These are phyloP conservation scores for Perilla frutescens DNA, from an alignment of 257 asterid genomes.

Conservation along the genomic window DNA sequence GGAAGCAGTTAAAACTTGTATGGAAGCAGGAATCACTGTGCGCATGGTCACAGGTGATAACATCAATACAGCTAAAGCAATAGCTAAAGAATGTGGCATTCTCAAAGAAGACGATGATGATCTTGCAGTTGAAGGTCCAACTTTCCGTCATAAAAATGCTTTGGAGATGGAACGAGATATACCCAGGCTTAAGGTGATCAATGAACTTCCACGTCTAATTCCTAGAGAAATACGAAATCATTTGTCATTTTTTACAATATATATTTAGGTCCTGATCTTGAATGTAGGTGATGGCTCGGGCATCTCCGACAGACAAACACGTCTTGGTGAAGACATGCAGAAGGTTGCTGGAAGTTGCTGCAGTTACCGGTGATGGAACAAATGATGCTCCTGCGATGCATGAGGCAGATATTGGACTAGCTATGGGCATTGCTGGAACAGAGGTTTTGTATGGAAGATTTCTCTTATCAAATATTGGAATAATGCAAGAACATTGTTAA, in stretches of 20 bases:
- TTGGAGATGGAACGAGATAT: slow-evolving; percentile 68
- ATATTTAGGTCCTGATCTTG: slow-evolving; percentile 11
- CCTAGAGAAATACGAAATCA: not conserved
- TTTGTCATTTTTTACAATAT: too few species aligned
- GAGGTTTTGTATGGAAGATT: slow-evolving; percentile 54
- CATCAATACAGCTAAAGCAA: slow-evolving; percentile 87
- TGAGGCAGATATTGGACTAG: slow-evolving; percentile 90
- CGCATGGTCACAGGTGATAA: slow-evolving; percentile 98
- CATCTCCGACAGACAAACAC: slow-evolving; percentile 94
- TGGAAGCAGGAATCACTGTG: slow-evolving; percentile 82
- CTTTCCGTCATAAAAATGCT: slow-evolving; percentile 62
- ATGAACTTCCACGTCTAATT: not conserved
- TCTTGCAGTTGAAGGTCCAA: slow-evolving; percentile 85
- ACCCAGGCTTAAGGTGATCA: slow-evolving; percentile 72
- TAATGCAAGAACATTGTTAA: not conserved
- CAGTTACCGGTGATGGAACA: slow-evolving; percentile 97
- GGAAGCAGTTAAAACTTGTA: slow-evolving; percentile 84
- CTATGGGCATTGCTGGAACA: slow-evolving; percentile 95
- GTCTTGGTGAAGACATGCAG: slow-evolving; percentile 73
- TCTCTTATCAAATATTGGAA: not conserved
- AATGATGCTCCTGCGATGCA: slow-evolving; percentile 95
- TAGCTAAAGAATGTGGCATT: slow-evolving; percentile 96
- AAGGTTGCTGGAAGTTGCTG: slow-evolving; percentile 78
- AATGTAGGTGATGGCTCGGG: slow-evolving; percentile 89
- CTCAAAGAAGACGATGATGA: slow-evolving; percentile 56